Percentiles rank a stretch among this genome's conserved stretches.
These are phyloP conservation scores for Mycena amicta DNA, from an alignment of 768 basidiomycete genomes.

Conservation along the genomic window DNA sequence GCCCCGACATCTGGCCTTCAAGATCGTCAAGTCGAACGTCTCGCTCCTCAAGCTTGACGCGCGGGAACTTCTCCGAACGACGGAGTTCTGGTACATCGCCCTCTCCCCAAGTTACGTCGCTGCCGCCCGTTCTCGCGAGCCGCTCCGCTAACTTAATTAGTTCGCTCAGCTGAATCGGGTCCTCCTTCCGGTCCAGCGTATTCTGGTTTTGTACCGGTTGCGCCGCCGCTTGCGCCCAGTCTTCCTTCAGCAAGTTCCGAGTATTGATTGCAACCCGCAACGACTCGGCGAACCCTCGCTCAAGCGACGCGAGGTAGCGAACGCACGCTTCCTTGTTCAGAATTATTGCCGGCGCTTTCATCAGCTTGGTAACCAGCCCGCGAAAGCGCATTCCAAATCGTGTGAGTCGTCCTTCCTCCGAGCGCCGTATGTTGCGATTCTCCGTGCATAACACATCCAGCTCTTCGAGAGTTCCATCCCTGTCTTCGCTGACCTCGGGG, in stretches of 20 bases:
- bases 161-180: constrained; percentile 10
- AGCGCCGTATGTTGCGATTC: constrained; percentile 3
- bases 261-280: constrained; percentile 10
- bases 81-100: neutral
- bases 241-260: constrained; percentile 5
- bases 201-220: neutral
- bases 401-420: constrained; percentile 3
- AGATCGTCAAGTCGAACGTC: constrained; percentile 9
- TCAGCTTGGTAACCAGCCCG: constrained; percentile 6
- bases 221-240: neutral
- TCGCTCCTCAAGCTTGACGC: constrained; percentile 8
- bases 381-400: constrained; percentile 10
- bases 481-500: neutral
- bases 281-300: constrained; percentile 7
- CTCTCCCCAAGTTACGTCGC: constrained; percentile 1
- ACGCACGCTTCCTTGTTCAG: constrained; percentile 11
- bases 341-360: constrained; percentile 6
- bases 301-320: constrained; percentile 5
- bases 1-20: constrained; percentile 5
- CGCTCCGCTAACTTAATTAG: constrained; percentile 13
- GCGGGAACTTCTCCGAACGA: constrained; percentile 7
- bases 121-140: neutral
- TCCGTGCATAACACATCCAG: neutral
- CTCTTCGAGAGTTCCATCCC: neutral
- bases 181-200: constrained; percentile 6